Evolutionary conservation across 768 basidiomycete species (phyloP).

Genomic region (Imleria badia): DNA sequence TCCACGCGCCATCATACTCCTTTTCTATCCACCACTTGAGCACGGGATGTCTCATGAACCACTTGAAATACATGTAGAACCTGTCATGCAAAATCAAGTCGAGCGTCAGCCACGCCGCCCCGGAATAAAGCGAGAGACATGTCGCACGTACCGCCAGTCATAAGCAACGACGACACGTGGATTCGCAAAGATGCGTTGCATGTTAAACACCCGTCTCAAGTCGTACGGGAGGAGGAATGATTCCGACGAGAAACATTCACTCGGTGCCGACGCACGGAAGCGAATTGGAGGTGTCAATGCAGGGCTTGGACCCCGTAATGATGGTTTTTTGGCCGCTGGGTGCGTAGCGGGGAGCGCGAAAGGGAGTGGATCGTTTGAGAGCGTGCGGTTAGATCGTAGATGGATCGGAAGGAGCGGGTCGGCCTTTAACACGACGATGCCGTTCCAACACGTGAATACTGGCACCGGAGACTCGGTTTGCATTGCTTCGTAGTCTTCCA

Average conservation of each 20-base stretch:
- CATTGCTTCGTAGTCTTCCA: constrained; percentile 35
- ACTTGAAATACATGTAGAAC: constrained; percentile 36
- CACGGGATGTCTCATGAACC: constrained; percentile 37
- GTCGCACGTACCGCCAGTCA: constrained; percentile 30
- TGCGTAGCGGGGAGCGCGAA: constrained; percentile 13
- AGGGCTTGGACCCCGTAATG: constrained; percentile 14
- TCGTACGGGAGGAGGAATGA: constrained; percentile 45
- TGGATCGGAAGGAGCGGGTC: constrained; percentile 42
- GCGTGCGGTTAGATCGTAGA: constrained; percentile 37
- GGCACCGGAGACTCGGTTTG: constrained; percentile 40
- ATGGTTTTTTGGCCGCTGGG: constrained; percentile 9
- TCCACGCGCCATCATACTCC: constrained; percentile 37
- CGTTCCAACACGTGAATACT: constrained; percentile 48
- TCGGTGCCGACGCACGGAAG: constrained; percentile 16
- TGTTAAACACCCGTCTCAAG: constrained; percentile 37
- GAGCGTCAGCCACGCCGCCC: not conserved
- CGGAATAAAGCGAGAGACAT: not conserved
- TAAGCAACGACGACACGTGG: constrained; percentile 41
- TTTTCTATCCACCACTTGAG: constrained; percentile 43
- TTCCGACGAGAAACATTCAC: constrained; percentile 33
- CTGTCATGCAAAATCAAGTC: constrained; percentile 14
- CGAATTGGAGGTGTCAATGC: constrained; percentile 18
- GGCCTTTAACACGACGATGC: constrained; percentile 39
- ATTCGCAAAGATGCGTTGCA: constrained; percentile 39
- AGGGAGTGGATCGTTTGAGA: constrained; percentile 35